These are phyloP conservation scores for Nicotiana tomentosiformis DNA, from an alignment of 257 asterid species.

Conservation along the genomic window DNA sequence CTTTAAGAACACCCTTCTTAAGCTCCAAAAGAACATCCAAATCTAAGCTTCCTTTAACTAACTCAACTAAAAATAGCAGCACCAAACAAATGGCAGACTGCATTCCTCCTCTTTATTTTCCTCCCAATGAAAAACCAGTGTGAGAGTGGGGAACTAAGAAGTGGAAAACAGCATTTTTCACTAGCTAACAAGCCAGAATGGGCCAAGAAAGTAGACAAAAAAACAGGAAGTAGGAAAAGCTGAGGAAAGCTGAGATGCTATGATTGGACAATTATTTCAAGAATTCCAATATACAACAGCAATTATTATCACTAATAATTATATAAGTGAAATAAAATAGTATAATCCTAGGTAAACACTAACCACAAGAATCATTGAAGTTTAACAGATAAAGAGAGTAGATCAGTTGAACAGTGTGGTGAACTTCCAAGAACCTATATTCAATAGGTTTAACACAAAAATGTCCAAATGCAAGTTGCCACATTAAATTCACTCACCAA, in stretches of 20 bases:
- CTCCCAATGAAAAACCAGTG: constrained; percentile 5
- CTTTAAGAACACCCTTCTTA: constrained; percentile 58
- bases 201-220: not conserved
- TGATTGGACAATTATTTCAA: constrained; percentile 1
- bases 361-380: not conserved
- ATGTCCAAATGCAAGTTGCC: not conserved
- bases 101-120: constrained; percentile 32
- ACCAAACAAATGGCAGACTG: constrained; percentile 36
- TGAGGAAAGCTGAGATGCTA: not conserved
- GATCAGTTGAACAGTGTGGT: no score
- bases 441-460: not conserved
- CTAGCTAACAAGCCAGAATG: not conserved
- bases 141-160: not conserved
- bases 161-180: not conserved
- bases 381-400: not conserved
- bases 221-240: not conserved
- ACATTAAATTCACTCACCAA: constrained; percentile 11
- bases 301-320: not conserved
- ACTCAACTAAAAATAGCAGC: constrained; percentile 29
- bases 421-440: no score
- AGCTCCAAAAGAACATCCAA: constrained; percentile 51
- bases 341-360: not conserved
- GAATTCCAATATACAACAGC: not conserved
- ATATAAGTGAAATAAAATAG: not conserved
- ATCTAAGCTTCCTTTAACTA: constrained; percentile 45